These are phyloP conservation scores for Kwoniella bestiolae DNA, from an alignment of 768 basidiomycete species.

Conservation along the genomic window DNA sequence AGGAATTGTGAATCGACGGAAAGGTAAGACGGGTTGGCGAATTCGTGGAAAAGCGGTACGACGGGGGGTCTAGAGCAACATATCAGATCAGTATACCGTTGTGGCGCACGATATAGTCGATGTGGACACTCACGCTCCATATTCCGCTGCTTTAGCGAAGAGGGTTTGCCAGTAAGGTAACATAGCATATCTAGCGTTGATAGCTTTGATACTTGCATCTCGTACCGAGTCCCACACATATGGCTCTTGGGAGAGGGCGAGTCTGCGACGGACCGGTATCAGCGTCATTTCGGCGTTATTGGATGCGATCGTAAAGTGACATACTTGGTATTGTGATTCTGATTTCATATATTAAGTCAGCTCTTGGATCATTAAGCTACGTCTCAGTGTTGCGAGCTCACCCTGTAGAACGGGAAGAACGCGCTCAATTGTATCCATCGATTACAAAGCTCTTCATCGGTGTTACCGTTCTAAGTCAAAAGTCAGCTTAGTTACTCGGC, in stretches of 20 bases:
- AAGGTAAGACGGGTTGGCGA: constrained; percentile 67
- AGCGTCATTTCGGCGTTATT: not conserved
- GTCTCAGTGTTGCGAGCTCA: no score
- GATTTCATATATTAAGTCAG: constrained; percentile 1
- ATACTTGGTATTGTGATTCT: constrained; percentile 64
- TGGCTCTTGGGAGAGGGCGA: constrained; percentile 65
- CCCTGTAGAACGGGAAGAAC: constrained; percentile 76
- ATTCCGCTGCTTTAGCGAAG: constrained; percentile 35
- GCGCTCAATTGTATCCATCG: constrained; percentile 87
- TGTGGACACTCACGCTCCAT: constrained; percentile 36
- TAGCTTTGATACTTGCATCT: constrained; percentile 71
- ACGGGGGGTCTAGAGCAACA: constrained; percentile 62
- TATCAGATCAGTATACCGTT: not conserved
- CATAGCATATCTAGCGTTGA: constrained; percentile 71
- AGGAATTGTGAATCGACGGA: constrained; percentile 65
- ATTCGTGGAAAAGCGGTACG: constrained; percentile 77
- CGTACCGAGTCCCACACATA: constrained; percentile 82
- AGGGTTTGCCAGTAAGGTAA: constrained; percentile 70
- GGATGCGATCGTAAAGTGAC: constrained; percentile 57
- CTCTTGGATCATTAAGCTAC: no score
- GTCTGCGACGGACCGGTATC: constrained; percentile 2
- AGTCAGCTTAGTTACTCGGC: not conserved
- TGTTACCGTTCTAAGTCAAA: constrained; percentile 61
- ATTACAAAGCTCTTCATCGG: constrained; percentile 78
- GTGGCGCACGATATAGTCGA: not conserved